These are phyloP conservation scores for Saturnispora hagleri DNA, from an alignment of 805 yeast species.

Conservation along the genomic window DNA sequence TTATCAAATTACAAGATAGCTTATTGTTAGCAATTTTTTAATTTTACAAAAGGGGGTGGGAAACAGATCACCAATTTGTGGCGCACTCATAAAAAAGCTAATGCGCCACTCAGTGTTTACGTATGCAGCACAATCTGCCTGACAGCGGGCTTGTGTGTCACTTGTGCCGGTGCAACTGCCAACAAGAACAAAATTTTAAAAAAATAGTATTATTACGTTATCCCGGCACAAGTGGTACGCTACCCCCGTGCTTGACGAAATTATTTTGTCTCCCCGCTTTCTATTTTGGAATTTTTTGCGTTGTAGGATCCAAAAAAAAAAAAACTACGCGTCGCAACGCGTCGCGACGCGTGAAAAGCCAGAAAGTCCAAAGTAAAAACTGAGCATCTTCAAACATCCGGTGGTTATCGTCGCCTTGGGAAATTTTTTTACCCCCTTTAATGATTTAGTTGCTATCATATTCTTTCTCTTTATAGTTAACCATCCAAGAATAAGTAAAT, in stretches of 20 bases:
- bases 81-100: background rate
- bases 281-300: no score
- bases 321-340: background rate
- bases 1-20: background rate
- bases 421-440: background rate
- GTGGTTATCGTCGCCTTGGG: background rate
- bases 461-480: background rate
- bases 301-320: background rate
- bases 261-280: background rate
- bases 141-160: no score
- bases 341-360: background rate
- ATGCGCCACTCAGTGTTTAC: background rate
- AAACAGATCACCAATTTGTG: background rate
- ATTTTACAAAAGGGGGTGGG: background rate
- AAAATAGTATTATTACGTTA: background rate
- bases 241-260: background rate
- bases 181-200: no score
- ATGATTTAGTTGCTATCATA: background rate
- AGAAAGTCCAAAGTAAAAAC: background rate
- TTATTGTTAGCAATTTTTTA: background rate
- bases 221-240: background rate
- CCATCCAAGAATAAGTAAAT: background rate
- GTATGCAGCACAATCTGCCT: no score
- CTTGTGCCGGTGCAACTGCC: background rate
- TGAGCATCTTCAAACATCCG: background rate